These are phyloP conservation scores for Stemphylium lycopersici DNA, from an alignment of 2,329 filamentous ascomycete species.

Conservation along the genomic window DNA sequence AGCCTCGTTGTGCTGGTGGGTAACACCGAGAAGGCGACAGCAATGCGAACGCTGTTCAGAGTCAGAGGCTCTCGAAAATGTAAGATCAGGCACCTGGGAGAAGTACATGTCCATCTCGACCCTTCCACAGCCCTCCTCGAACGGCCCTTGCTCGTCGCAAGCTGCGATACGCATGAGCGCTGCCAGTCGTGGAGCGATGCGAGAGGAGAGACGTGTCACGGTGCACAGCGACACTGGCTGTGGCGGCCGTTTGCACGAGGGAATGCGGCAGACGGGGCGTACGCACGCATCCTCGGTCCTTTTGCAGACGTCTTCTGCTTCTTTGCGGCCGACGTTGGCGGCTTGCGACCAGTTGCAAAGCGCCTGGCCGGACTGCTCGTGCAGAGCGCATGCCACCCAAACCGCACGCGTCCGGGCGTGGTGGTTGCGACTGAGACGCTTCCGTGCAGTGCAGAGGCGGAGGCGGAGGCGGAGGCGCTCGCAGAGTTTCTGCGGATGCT, in stretches of 20 bases:
- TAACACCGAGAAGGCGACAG: neutral
- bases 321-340: conserved; percentile 33
- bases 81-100: neutral
- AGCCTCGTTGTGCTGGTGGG: neutral
- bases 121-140: neutral
- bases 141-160: neutral
- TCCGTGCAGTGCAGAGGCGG: too few species aligned
- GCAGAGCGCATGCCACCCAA: conserved; percentile 7
- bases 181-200: neutral
- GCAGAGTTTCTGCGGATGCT: neutral
- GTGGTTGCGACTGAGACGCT: neutral
- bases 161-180: neutral
- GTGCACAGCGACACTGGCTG: neutral
- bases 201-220: neutral
- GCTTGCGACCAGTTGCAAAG: conserved; percentile 25
- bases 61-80: neutral
- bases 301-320: conserved; percentile 38
- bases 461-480: neutral
- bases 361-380: conserved; percentile 19
- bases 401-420: conserved; percentile 17
- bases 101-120: neutral
- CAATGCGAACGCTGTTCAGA: neutral
- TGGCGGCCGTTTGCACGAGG: neutral
- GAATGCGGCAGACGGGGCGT: neutral
- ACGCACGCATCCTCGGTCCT: conserved; percentile 6